Evolutionary conservation across 2,329 filamentous ascomycete genomes (phyloP).

Genomic region (Colletotrichum brevisporum): DNA sequence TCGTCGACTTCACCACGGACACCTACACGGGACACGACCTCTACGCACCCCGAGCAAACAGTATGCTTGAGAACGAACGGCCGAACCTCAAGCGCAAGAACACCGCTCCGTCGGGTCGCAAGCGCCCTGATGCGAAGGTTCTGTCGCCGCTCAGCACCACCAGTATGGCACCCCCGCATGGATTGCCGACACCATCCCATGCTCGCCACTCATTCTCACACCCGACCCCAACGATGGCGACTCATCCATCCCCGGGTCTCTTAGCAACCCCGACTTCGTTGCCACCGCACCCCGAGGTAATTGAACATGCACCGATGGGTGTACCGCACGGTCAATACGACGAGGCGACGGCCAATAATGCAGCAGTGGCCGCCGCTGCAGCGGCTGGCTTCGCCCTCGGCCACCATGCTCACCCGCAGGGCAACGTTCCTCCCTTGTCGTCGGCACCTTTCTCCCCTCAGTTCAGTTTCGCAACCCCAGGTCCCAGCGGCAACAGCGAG

Average conservation of each 20-base stretch:
- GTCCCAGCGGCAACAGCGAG: slow-evolving; percentile 48
- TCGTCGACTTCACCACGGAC: slow-evolving; percentile 72
- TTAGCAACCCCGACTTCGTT: slow-evolving; percentile 56
- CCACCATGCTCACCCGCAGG: slow-evolving; percentile 45
- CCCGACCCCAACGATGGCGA: slow-evolving; percentile 47
- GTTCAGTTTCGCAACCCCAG: slow-evolving; percentile 56
- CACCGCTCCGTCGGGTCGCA: slow-evolving; percentile 54
- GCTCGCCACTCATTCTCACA: slow-evolving; percentile 56
- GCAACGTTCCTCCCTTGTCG: slow-evolving; percentile 50
- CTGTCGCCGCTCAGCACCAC: slow-evolving; percentile 52
- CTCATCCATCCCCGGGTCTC: slow-evolving; percentile 56
- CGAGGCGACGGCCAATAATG: slow-evolving; percentile 51
- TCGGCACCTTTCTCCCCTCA: slow-evolving; percentile 57
- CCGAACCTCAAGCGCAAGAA: slow-evolving; percentile 66
- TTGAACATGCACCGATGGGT: slow-evolving; percentile 48
- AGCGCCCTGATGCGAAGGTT: slow-evolving; percentile 56
- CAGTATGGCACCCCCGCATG: slow-evolving; percentile 47
- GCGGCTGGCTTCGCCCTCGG: slow-evolving; percentile 54
- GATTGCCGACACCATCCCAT: slow-evolving; percentile 49
- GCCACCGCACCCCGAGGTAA: slow-evolving; percentile 51
- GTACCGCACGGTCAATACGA: slow-evolving; percentile 52
- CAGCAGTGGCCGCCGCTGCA: slow-evolving; percentile 52
- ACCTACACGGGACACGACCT: slow-evolving; percentile 65
- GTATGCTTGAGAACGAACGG: slow-evolving; percentile 49
- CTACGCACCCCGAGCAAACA: slow-evolving; percentile 57